A percentile compares a stretch with the other conserved stretches of the same genome.
These are phyloP conservation scores for Sporodiniella umbellata DNA, from an alignment of 371 early-diverging fungal genomes.

Conservation along the genomic window DNA sequence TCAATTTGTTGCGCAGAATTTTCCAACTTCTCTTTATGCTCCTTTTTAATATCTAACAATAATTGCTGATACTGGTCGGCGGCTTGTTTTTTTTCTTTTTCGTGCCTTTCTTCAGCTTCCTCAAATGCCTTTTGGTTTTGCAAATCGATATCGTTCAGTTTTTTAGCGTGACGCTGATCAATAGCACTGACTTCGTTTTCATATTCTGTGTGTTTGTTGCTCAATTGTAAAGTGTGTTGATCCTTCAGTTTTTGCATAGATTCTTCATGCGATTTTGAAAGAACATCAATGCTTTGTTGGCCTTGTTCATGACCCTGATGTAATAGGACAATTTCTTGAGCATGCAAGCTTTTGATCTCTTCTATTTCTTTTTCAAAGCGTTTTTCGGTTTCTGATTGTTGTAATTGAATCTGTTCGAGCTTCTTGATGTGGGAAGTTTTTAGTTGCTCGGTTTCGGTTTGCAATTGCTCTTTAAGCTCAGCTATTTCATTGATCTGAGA, in stretches of 20 bases:
- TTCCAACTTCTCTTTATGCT: too few relatives aligned
- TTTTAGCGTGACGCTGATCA: too few relatives aligned
- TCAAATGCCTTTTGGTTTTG: conserved; percentile 1
- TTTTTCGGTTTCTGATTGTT: not conserved
- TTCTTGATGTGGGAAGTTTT: not conserved
- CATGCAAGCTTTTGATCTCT: conserved; percentile 25
- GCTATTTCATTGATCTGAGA: too few relatives aligned
- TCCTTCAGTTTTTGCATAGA: conserved; percentile 11
- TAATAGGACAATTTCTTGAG: conserved; percentile 7
- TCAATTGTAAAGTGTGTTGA: conserved; percentile 6
- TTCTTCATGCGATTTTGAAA: conserved; percentile 2
- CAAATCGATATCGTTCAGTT: too few relatives aligned
- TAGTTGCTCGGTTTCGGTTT: not conserved
- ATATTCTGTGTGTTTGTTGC: conserved; percentile 2
- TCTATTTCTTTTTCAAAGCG: conserved; percentile 13
- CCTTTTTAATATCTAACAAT: too few relatives aligned
- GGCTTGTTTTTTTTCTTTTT: not conserved
- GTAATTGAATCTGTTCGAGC: not conserved
- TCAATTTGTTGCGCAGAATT: not conserved
- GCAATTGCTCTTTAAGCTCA: not conserved
- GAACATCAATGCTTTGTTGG: conserved; percentile 15
- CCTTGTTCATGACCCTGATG: conserved; percentile 12
- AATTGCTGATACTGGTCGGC: too few relatives aligned
- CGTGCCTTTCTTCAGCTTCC: conserved; percentile 3
- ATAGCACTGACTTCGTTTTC: too few relatives aligned